Evolutionary conservation across 1,139 yeast genomes (phyloP).

Genomic region (Sugiyamaella pinicola): DNA sequence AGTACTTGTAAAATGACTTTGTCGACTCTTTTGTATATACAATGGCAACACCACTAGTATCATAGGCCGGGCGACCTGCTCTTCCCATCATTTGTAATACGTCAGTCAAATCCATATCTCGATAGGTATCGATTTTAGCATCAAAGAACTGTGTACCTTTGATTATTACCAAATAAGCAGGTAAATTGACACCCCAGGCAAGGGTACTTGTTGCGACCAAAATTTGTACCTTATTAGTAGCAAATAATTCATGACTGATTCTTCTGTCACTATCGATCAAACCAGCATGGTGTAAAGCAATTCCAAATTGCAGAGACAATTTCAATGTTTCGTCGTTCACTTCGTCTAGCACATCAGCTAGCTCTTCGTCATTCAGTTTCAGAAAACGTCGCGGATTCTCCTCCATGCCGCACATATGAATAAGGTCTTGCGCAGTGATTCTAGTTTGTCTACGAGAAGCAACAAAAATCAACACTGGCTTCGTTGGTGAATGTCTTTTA

Average conservation of each 20-base stretch:
- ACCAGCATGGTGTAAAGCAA: constrained; percentile 98
- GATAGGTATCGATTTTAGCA: constrained; percentile 75
- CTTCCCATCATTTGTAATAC: constrained; percentile 89
- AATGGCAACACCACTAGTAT: constrained; percentile 92
- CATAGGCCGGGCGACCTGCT: constrained; percentile 97
- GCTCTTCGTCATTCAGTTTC: constrained; percentile 74
- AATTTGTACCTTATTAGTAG: constrained; percentile 81
- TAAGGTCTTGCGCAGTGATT: constrained; percentile 88
- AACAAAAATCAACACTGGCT: constrained; percentile 92
- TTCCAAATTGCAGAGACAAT: constrained; percentile 87
- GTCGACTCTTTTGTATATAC: constrained; percentile 92
- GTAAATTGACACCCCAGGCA: constrained; percentile 97
- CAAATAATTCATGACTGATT: constrained; percentile 83
- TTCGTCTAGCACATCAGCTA: constrained; percentile 58
- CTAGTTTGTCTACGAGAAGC: constrained; percentile 98
- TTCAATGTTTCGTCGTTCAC: constrained; percentile 90
- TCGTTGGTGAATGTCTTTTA: constrained; percentile 88
- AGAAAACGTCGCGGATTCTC: constrained; percentile 87
- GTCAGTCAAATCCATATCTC: constrained; percentile 91
- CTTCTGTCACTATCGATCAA: constrained; percentile 86
- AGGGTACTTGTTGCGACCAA: constrained; percentile 92
- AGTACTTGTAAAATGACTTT: constrained; percentile 90
- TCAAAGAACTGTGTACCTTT: constrained; percentile 92
- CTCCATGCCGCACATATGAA: constrained; percentile 93
- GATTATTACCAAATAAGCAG: constrained; percentile 90